Conservation (phyloP, 495 filamentous ascomycete genomes). For the Daldinia childiae region DNA sequence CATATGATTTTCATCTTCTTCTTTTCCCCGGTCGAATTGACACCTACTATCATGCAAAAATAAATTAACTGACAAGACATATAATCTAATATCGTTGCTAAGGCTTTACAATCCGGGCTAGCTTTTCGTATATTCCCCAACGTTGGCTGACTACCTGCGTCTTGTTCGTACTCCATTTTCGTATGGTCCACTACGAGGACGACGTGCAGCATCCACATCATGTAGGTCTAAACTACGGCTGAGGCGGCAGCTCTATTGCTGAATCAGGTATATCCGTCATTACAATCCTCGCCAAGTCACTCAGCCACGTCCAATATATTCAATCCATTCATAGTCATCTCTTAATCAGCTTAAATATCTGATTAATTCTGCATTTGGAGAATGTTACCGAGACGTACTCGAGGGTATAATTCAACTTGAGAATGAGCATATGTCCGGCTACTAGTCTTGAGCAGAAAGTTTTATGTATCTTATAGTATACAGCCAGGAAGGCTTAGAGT, state of each 20-base stretch:
- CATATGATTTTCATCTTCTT: conserved; percentile 30
- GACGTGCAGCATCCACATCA: conserved; percentile 17
- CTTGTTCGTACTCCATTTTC: conserved; percentile 12
- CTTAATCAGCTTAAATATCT: background rate
- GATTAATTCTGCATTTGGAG: background rate
- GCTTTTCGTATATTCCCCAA: conserved; percentile 28
- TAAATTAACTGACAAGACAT: conserved; percentile 36
- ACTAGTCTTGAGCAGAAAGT: background rate
- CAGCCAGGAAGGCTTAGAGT: background rate
- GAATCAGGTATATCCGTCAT: conserved; percentile 19
- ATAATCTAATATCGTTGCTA: conserved; percentile 24
- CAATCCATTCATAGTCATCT: conserved; percentile 1
- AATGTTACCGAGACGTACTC: background rate
- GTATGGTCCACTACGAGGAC: conserved; percentile 15
- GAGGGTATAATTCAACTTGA: background rate
- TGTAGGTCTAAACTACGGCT: conserved; percentile 23
- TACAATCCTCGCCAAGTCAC: conserved; percentile 29
- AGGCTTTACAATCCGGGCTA: conserved; percentile 11
- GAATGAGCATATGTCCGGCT: background rate
- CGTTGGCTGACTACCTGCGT: conserved; percentile 7
- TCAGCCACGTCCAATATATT: conserved; percentile 24
- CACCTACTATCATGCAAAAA: conserved; percentile 30
- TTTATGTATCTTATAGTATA: background rate
- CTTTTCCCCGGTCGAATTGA: conserved; percentile 26
- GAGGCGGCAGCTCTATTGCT: conserved; percentile 34